phyloP scores from a whole-genome alignment of 2,329 filamentous ascomycete genomes.

The Fusarium metavorans region DNA sequence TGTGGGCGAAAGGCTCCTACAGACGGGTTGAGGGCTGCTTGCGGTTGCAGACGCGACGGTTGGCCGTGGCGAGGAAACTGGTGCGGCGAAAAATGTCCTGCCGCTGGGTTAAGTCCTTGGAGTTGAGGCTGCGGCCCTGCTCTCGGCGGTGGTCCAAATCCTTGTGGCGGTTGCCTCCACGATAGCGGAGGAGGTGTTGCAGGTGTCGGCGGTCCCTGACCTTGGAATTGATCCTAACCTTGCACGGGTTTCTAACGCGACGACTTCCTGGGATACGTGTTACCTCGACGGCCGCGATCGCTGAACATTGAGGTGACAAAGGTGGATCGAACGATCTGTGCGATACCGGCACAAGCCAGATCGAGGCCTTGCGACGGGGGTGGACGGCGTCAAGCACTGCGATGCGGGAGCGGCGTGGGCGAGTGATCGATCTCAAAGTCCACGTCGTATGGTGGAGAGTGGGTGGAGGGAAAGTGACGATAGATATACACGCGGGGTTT shows the following conservation, averaged over 20 bases:
- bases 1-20: background rate
- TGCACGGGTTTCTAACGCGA: conserved; percentile 47
- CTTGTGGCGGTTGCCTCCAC: background rate
- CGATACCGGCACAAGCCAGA: conserved; percentile 1
- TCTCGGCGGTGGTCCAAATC: background rate
- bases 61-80: background rate
- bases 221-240: conserved; percentile 4
- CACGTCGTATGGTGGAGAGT: conserved; percentile 34
- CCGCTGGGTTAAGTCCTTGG: background rate
- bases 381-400: conserved; percentile 12
- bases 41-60: background rate
- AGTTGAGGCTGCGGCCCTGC: background rate
- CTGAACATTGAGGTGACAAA: conserved; percentile 35
- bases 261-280: conserved; percentile 31
- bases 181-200: background rate
- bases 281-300: conserved; percentile 30
- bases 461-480: conserved; percentile 26
- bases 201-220: background rate
- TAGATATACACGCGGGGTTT: conserved; percentile 23
- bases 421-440: conserved; percentile 24
- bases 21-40: background rate
- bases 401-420: conserved; percentile 25
- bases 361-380: background rate
- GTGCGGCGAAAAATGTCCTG: background rate
- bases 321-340: background rate